These are phyloP conservation scores for Tuber indicum DNA, from an alignment of 495 filamentous ascomycete species.

Conservation along the genomic window DNA sequence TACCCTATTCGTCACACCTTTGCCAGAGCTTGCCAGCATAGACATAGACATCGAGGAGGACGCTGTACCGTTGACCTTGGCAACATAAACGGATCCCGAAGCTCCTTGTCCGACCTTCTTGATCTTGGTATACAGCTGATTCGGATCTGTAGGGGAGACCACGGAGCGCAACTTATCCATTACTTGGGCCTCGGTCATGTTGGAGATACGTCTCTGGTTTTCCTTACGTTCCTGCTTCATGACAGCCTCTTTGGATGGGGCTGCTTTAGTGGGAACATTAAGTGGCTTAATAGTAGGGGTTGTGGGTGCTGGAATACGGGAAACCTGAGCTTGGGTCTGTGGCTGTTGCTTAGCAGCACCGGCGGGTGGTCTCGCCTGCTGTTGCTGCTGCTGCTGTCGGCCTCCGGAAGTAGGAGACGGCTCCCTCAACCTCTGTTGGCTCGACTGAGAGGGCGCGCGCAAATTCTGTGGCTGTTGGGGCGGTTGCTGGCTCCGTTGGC, in stretches of 20 bases:
- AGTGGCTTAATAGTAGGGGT: conserved; percentile 73
- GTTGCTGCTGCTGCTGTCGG: background rate
- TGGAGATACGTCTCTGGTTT: conserved; percentile 88
- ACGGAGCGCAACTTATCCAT: conserved; percentile 91
- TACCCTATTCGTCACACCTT: conserved; percentile 56
- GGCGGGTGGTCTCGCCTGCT: conserved; percentile 14
- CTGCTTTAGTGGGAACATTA: conserved; percentile 78
- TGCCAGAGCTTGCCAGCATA: conserved; percentile 31
- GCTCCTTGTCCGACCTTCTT: conserved; percentile 99
- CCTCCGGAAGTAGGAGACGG: conserved; percentile 29
- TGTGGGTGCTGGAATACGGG: conserved; percentile 51
- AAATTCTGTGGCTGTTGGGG: conserved; percentile 18
- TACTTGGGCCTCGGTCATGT: conserved; percentile 91
- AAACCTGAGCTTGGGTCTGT: conserved; percentile 34
- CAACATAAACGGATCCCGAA: conserved; percentile 95
- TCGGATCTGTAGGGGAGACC: conserved; percentile 86
- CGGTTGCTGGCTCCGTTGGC: conserved; percentile 32
- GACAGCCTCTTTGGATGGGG: conserved; percentile 44
- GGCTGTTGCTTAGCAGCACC: conserved; percentile 23
- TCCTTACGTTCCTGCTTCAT: conserved; percentile 61
- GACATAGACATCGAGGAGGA: conserved; percentile 40
- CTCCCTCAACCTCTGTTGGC: conserved; percentile 34
- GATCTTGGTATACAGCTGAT: conserved; percentile 90
- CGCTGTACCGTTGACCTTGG: conserved; percentile 63
- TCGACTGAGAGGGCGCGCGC: conserved; percentile 21